Percentiles rank a stretch among this genome's conserved stretches.
Conservation (phyloP, 2,329 filamentous ascomycete genomes). For the Pseudophaeomoniella oleicola region DNA sequence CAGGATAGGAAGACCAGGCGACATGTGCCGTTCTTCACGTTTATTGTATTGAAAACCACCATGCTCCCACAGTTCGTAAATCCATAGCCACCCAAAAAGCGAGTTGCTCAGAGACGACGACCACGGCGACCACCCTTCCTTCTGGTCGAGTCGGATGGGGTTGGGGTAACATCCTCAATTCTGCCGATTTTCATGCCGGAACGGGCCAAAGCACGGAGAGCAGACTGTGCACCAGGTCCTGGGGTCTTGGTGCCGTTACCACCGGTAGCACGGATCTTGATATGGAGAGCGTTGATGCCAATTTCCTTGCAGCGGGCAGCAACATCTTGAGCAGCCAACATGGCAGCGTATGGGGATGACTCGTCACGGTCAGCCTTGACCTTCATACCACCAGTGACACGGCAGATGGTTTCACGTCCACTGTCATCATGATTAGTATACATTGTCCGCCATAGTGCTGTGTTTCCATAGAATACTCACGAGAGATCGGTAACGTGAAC, state of each 20-base stretch:
- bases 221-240: conserved; percentile 96
- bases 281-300: conserved; percentile 90
- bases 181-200: conserved; percentile 99
- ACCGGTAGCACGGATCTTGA: conserved; percentile 99
- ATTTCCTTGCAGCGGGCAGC: conserved; percentile 79
- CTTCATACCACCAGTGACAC: conserved; percentile 99
- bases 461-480: conserved; percentile 45
- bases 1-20: conserved; percentile 33
- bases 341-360: conserved; percentile 98
- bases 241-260: conserved; percentile 99
- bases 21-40: conserved; percentile 38
- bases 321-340: conserved; percentile 98
- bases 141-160: conserved; percentile 96
- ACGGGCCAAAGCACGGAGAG: conserved; percentile 95
- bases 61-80: conserved; percentile 19
- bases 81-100: conserved; percentile 2
- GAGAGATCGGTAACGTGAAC: conserved; percentile 99
- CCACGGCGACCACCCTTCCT: conserved; percentile 99
- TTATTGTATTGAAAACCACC: conserved; percentile 25
- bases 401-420: conserved; percentile 99
- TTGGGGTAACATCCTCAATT: conserved; percentile 99
- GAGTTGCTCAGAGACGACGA: conserved; percentile 83
- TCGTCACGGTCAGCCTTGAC: conserved; percentile 99
- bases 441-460: too few relatives aligned
- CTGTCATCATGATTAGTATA: too few relatives aligned